These are phyloP conservation scores for Calcarisporium arbuscula DNA, from an alignment of 2,329 filamentous ascomycete species.

Conservation along the genomic window DNA sequence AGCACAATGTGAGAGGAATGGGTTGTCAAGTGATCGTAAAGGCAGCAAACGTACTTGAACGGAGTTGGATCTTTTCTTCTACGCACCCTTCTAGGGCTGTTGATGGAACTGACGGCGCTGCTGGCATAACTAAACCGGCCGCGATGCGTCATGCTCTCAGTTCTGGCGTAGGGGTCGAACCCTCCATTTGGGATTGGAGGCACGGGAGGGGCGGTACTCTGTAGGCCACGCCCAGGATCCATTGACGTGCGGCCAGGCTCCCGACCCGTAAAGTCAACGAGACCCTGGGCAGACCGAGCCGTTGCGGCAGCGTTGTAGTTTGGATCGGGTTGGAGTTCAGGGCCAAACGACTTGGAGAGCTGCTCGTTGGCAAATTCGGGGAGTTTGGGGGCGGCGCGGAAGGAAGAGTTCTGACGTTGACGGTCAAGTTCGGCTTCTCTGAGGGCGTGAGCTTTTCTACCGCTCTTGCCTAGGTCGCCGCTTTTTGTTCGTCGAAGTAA, in stretches of 20 bases:
- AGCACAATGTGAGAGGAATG: slow-evolving; percentile 5
- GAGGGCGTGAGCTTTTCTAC: slow-evolving; percentile 52
- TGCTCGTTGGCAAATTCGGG: slow-evolving; percentile 46
- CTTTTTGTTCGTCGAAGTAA: slow-evolving; percentile 65
- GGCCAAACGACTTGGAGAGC: slow-evolving; percentile 37
- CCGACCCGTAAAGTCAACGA: slow-evolving; percentile 27
- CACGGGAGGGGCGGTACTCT: slow-evolving; percentile 37
- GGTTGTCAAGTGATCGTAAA: too few relatives aligned
- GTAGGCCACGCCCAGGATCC: slow-evolving; percentile 37
- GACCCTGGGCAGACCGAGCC: too few relatives aligned
- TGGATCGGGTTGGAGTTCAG: slow-evolving; percentile 57
- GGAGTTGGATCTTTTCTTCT: slow-evolving; percentile 95
- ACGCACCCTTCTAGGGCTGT: slow-evolving; percentile 84
- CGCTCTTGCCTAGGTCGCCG: slow-evolving; percentile 53
- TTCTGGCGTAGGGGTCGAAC: slow-evolving; percentile 72
- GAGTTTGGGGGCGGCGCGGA: slow-evolving; percentile 43
- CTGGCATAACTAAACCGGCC: slow-evolving; percentile 95
- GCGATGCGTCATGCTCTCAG: slow-evolving; percentile 94
- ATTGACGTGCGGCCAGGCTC: slow-evolving; percentile 46
- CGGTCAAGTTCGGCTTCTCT: slow-evolving; percentile 45
- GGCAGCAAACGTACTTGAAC: slow-evolving; percentile 95
- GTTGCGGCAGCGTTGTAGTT: slow-evolving; percentile 43
- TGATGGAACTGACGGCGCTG: slow-evolving; percentile 83
- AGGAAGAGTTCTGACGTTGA: slow-evolving; percentile 40
- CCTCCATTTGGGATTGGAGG: slow-evolving; percentile 56